Conservation (phyloP, 768 basidiomycete species). For the Podaxis rugospora region DNA sequence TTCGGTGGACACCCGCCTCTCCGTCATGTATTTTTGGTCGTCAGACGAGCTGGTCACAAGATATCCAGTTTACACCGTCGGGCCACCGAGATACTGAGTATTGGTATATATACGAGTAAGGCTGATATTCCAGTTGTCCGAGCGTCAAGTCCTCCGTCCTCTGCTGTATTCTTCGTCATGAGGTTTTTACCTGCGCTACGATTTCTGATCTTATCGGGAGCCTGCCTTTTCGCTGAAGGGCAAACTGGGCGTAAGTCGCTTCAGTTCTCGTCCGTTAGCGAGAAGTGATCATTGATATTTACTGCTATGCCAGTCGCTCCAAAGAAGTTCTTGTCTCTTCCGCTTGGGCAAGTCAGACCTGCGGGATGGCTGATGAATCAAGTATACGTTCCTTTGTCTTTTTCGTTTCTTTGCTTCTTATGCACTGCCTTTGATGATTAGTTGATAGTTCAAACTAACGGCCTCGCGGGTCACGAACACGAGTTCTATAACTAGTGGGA, state of each 20-base stretch:
- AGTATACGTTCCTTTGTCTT: slow-evolving; percentile 16
- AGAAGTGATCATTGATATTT: background rate
- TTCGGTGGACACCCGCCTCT: background rate
- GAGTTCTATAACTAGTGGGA: slow-evolving; percentile 38
- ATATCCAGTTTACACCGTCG: background rate
- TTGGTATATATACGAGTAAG: background rate
- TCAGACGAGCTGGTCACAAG: background rate
- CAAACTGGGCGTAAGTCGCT: slow-evolving; percentile 24
- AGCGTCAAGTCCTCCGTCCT: background rate
- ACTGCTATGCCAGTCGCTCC: slow-evolving; percentile 29
- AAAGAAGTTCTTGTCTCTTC: slow-evolving; percentile 35
- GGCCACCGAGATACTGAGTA: background rate
- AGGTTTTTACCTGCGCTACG: slow-evolving; percentile 1
- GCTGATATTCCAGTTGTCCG: background rate
- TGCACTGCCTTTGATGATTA: slow-evolving; percentile 9
- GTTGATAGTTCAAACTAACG: slow-evolving; percentile 40
- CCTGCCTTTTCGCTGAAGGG: background rate
- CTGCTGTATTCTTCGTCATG: background rate
- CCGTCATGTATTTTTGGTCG: background rate
- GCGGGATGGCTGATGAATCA: slow-evolving; percentile 41
- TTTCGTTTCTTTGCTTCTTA: background rate
- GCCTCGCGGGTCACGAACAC: slow-evolving; percentile 39
- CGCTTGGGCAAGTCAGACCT: slow-evolving; percentile 34
- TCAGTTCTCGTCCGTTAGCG: background rate
- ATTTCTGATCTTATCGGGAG: slow-evolving; percentile 1